These are phyloP conservation scores for Waltergamsia citrina DNA, from an alignment of 2,329 filamentous ascomycete species.

Conservation along the genomic window DNA sequence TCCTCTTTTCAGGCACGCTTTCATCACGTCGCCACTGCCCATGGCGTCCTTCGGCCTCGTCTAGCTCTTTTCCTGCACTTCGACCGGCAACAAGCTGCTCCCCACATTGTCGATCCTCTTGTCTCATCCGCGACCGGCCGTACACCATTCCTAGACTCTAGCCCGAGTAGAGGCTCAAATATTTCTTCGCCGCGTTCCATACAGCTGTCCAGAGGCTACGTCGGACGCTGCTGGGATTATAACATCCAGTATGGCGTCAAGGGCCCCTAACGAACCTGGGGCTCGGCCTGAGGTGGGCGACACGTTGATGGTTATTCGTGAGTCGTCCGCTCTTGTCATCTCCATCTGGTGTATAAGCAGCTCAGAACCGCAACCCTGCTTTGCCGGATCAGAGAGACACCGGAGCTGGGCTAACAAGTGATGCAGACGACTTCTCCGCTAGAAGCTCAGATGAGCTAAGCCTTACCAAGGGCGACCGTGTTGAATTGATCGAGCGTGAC, in stretches of 20 bases:
- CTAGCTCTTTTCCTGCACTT: too few relatives aligned
- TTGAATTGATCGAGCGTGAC: constrained; percentile 76
- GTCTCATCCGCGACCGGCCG: not conserved
- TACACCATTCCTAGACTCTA: not conserved
- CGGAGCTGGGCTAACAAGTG: not conserved
- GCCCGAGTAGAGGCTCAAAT: constrained; percentile 1
- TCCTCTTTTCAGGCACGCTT: too few relatives aligned
- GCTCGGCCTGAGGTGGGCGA: constrained; percentile 53
- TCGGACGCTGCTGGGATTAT: too few relatives aligned
- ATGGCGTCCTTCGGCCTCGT: too few relatives aligned
- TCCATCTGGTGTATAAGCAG: too few relatives aligned
- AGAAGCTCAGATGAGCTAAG: constrained; percentile 90
- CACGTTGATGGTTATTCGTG: constrained; percentile 63
- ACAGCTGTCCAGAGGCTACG: constrained; percentile 8
- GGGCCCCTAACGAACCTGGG: constrained; percentile 22
- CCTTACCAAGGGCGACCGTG: constrained; percentile 72
- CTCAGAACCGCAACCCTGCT: too few relatives aligned
- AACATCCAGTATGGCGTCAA: constrained; percentile 35
- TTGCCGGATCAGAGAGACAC: too few relatives aligned
- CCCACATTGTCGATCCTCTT: not conserved
- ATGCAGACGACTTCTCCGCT: constrained; percentile 78
- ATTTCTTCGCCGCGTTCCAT: not conserved
- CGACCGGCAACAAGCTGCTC: not conserved
- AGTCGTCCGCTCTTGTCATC: constrained; percentile 21
- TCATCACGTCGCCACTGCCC: too few relatives aligned